Conservation (phyloP, 805 yeast genomes). For the Kuraishia cidri region DNA sequence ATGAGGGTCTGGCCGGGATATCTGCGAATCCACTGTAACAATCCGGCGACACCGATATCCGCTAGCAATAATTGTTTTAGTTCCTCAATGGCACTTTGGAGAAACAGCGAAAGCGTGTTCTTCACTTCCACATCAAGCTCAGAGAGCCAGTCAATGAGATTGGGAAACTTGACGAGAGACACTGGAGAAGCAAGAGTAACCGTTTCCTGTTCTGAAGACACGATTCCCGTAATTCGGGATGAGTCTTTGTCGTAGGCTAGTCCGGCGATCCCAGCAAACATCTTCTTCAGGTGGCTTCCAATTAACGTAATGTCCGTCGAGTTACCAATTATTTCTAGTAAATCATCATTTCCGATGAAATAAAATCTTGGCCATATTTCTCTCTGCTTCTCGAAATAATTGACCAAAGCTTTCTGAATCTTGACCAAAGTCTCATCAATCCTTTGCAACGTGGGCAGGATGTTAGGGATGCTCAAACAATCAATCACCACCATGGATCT, state of each 20-base stretch:
- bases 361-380: slow-evolving; percentile 72
- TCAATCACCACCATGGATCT: slow-evolving; percentile 47
- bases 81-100: neutral
- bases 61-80: too few relatives aligned
- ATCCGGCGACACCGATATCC: too few relatives aligned
- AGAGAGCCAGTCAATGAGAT: slow-evolving; percentile 54
- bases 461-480: slow-evolving; percentile 36
- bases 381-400: slow-evolving; percentile 75
- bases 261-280: slow-evolving; percentile 58
- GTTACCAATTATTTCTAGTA: slow-evolving; percentile 74
- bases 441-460: slow-evolving; percentile 36
- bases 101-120: slow-evolving; percentile 29
- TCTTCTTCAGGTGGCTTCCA: slow-evolving; percentile 54
- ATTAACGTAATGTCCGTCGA: slow-evolving; percentile 33
- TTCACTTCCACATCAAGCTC: slow-evolving; percentile 47
- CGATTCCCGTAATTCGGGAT: slow-evolving; percentile 25
- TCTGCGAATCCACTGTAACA: slow-evolving; percentile 20
- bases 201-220: slow-evolving; percentile 67
- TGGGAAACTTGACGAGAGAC: slow-evolving; percentile 26
- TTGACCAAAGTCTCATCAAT: slow-evolving; percentile 45
- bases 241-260: slow-evolving; percentile 12
- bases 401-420: slow-evolving; percentile 59
- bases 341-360: slow-evolving; percentile 86
- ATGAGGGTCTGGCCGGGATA: slow-evolving; percentile 50
- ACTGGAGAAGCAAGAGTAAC: slow-evolving; percentile 29